phyloP scores from a whole-genome alignment of 73 alveolate species.

The Uronychia setigera region DNA sequence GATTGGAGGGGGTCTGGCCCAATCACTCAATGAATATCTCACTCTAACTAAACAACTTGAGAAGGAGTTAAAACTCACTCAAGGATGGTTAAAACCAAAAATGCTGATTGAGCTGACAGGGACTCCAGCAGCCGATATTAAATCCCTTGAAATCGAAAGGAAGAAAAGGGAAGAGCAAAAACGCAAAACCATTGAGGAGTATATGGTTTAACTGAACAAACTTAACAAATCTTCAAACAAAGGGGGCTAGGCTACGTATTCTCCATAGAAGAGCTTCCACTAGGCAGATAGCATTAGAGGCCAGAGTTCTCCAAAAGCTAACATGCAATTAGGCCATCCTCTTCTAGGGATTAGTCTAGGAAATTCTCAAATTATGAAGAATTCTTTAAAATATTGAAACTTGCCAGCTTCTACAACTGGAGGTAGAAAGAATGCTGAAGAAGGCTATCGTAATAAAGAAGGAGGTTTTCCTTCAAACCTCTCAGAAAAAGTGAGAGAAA shows the following conservation, averaged over 20 bases:
- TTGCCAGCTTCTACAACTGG: background rate
- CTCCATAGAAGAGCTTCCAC: too few species aligned
- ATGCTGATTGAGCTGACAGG: slow-evolving; percentile 54
- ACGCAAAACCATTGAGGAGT: slow-evolving; percentile 32
- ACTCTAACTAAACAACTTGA: slow-evolving; percentile 21
- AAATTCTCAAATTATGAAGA: too few species aligned
- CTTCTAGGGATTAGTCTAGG: too few species aligned
- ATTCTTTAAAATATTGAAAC: too few species aligned
- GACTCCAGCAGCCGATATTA: slow-evolving; percentile 54
- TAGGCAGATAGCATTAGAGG: too few species aligned
- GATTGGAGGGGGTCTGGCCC: slow-evolving; percentile 32
- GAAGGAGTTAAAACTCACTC: slow-evolving; percentile 34
- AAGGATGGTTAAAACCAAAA: slow-evolving; percentile 60
- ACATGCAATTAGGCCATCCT: too few species aligned
- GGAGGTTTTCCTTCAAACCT: too few species aligned
- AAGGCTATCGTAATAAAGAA: too few species aligned
- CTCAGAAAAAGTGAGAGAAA: background rate
- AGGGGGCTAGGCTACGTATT: background rate
- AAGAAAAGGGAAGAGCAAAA: slow-evolving; percentile 31
- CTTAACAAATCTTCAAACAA: background rate
- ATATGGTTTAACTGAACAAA: background rate
- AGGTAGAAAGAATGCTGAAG: background rate
- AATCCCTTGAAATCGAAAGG: slow-evolving; percentile 11
- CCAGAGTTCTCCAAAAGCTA: too few species aligned
- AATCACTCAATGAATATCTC: slow-evolving; percentile 21